Evolutionary conservation across 2,329 filamentous ascomycete genomes (phyloP).

Genomic region (Hypoxylon sp.): DNA sequence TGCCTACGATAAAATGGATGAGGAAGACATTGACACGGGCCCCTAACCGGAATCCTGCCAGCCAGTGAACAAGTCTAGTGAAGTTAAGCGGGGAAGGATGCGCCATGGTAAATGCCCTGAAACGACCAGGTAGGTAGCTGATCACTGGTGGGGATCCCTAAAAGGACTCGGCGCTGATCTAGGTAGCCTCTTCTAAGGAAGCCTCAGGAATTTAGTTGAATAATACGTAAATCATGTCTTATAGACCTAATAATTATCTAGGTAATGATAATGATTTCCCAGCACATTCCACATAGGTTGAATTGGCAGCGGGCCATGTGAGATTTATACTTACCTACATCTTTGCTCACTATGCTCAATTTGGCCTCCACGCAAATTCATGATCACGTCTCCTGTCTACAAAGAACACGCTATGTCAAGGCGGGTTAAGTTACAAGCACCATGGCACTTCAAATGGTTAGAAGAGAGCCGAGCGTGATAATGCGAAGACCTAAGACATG

Average conservation of each 20-base stretch:
- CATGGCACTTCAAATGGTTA: neutral
- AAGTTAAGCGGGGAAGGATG: slow-evolving; percentile 5
- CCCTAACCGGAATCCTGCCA: neutral
- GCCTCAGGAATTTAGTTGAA: neutral
- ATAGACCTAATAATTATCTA: neutral
- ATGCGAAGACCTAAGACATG: neutral
- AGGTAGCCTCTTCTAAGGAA: neutral
- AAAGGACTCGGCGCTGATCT: neutral
- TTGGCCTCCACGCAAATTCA: neutral
- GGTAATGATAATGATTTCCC: neutral
- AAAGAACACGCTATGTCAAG: neutral
- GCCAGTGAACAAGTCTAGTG: neutral
- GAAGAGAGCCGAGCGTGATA: slow-evolving; percentile 5
- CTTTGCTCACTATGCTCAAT: neutral
- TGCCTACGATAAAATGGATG: slow-evolving; percentile 11
- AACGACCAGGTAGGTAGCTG: neutral
- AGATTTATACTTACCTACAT: slow-evolving; percentile 1
- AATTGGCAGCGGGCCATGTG: neutral
- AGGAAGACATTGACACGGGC: neutral
- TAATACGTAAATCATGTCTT: neutral
- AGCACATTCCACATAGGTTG: neutral
- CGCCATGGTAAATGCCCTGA: slow-evolving; percentile 19
- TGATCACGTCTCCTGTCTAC: neutral
- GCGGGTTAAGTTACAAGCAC: neutral
- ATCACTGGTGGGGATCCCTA: slow-evolving; percentile 7